Conservation (phyloP, 768 basidiomycete genomes). For the Tulasnella sp. region DNA sequence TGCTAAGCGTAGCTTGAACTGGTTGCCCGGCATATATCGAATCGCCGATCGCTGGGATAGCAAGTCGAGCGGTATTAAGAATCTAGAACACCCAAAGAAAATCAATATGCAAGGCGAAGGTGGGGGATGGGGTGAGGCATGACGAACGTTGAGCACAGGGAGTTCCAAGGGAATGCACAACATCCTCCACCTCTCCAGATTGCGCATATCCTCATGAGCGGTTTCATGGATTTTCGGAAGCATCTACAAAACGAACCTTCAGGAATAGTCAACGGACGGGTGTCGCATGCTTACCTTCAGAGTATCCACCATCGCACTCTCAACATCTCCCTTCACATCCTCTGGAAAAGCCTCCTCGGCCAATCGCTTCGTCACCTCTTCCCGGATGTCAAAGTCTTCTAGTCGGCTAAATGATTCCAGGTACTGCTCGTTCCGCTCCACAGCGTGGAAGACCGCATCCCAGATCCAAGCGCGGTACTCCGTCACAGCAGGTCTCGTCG, state of each 20-base stretch:
- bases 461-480: conserved; percentile 18
- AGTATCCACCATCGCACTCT: neutral
- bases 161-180: conserved; percentile 78
- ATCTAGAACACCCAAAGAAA: neutral
- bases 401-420: conserved; percentile 1
- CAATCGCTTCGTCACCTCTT: conserved; percentile 30
- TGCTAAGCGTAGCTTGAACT: conserved; percentile 50
- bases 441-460: neutral
- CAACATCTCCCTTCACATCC: neutral
- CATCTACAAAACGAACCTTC: neutral
- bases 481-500: neutral
- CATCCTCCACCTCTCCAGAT: conserved; percentile 43
- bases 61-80: conserved; percentile 27
- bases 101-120: conserved; percentile 27
- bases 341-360: conserved; percentile 9
- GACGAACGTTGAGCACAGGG: conserved; percentile 64
- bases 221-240: neutral
- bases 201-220: neutral
- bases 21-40: conserved; percentile 74
- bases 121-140: conserved; percentile 32
- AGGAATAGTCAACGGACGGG: neutral
- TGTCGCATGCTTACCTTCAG: neutral
- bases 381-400: conserved; percentile 40
- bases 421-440: conserved; percentile 5
- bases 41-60: conserved; percentile 24